A percentile compares a stretch with the other conserved stretches of the same genome.
phyloP scores from a whole-genome alignment of 805 yeast species.

The Grigorovia yakushimaensis region DNA sequence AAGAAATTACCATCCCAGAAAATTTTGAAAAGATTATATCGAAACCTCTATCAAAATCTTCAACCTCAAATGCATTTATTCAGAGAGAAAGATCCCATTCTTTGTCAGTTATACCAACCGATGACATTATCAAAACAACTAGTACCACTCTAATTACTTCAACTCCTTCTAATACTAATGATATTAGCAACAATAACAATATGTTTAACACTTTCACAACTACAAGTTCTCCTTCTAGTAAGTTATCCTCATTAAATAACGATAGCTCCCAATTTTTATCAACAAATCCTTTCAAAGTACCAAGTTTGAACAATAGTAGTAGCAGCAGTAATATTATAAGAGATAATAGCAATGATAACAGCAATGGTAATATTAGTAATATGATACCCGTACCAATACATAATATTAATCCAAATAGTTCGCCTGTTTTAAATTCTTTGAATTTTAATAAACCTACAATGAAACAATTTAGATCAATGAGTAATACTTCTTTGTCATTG shows the following conservation, averaged over 20 bases:
- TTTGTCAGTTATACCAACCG: not conserved
- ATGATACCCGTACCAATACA: not conserved
- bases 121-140: too few species aligned
- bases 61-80: not conserved
- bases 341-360: too few species aligned
- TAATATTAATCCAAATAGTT: not conserved
- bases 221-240: not conserved
- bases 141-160: too few species aligned
- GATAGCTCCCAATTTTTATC: not conserved
- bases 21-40: conserved; percentile 1
- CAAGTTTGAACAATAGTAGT: not conserved
- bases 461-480: conserved; percentile 9
- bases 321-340: not conserved
- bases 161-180: too few species aligned
- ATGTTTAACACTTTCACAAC: too few species aligned
- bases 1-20: conserved; percentile 1
- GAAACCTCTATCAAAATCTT: not conserved
- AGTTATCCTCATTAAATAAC: not conserved
- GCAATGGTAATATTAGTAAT: not conserved
- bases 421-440: conserved; percentile 2
- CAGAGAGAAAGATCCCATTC: not conserved
- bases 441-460: conserved; percentile 3
- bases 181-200: not conserved
- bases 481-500: conserved; percentile 20
- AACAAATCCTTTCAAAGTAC: conserved; percentile 5